Evolutionary conservation across 2,329 filamentous ascomycete species (phyloP).

Genomic region (Arthrobotrys iridis): DNA sequence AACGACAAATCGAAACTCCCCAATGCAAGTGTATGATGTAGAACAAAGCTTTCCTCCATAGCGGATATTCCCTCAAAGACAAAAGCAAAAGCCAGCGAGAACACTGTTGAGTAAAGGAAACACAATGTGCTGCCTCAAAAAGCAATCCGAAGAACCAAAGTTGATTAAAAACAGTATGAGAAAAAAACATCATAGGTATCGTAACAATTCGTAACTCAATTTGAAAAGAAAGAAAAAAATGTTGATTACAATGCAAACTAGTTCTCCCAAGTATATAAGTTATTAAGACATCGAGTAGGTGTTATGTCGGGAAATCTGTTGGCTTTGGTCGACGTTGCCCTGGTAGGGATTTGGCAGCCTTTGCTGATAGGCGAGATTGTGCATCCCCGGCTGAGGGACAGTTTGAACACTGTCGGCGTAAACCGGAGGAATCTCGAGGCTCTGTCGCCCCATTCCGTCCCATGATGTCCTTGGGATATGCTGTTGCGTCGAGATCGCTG

Average conservation of each 20-base stretch:
- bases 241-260: constrained; percentile 45
- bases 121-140: constrained; percentile 45
- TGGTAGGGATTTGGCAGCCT: constrained; percentile 46
- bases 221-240: constrained; percentile 35
- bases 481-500: constrained; percentile 34
- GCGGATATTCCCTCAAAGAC: constrained; percentile 28
- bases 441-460: constrained; percentile 50
- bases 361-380: constrained; percentile 45
- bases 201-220: constrained; percentile 52
- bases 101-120: constrained; percentile 23
- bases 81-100: constrained; percentile 2
- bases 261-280: constrained; percentile 25
- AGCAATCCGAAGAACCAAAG: constrained; percentile 24
- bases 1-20: constrained; percentile 38
- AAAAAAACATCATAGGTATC: constrained; percentile 50
- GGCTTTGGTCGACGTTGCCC: constrained; percentile 40
- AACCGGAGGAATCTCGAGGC: constrained; percentile 42
- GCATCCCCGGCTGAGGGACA: constrained; percentile 37
- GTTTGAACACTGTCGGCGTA: constrained; percentile 42
- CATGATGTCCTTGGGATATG: constrained; percentile 51
- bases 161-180: constrained; percentile 32
- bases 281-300: constrained; percentile 46
- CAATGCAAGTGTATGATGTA: constrained; percentile 53
- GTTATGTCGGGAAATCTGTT: constrained; percentile 49
- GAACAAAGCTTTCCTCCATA: constrained; percentile 45